Conservation (phyloP, 23 red algal genomes). For the Gracilariopsis chorda region DNA sequence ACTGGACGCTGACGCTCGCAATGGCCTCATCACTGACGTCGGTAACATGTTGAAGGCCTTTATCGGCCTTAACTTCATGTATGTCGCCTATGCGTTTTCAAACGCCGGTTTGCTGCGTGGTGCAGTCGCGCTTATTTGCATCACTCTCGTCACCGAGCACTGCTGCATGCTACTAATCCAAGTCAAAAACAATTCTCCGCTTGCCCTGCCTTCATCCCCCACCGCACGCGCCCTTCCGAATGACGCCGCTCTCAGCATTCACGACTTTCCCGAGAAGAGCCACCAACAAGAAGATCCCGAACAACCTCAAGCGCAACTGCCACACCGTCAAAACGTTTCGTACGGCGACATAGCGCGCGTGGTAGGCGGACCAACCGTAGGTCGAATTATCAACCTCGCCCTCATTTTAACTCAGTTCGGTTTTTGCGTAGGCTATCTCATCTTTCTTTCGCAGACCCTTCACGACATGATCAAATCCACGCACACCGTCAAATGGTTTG, state of each 20-base stretch:
- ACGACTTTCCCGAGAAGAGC: background rate
- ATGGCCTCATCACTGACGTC: conserved; percentile 67
- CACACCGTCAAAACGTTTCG: background rate
- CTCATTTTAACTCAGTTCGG: conserved; percentile 97
- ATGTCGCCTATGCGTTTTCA: conserved; percentile 92
- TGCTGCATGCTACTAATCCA: conserved; percentile 83
- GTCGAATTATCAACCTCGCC: conserved; percentile 65
- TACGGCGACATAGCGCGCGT: conserved; percentile 85
- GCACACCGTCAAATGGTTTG: conserved; percentile 52
- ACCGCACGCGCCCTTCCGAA: background rate
- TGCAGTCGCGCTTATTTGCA: conserved; percentile 63
- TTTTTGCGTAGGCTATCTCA: conserved; percentile 96
- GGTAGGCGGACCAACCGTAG: conserved; percentile 49
- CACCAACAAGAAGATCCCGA: background rate
- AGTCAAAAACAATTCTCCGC: conserved; percentile 56
- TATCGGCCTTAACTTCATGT: conserved; percentile 95
- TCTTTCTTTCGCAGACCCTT: conserved; percentile 86
- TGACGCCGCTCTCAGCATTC: background rate
- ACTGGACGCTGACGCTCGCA: too few relatives aligned
- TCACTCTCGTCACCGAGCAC: conserved; percentile 74
- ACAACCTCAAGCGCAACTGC: background rate
- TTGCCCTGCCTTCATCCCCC: background rate
- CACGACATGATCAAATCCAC: conserved; percentile 81
- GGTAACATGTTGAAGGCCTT: conserved; percentile 96
- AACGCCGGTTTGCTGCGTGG: conserved; percentile 89